Evolutionary conservation across 2,329 filamentous ascomycete genomes (phyloP).

Genomic region (Verticillium dahliae): DNA sequence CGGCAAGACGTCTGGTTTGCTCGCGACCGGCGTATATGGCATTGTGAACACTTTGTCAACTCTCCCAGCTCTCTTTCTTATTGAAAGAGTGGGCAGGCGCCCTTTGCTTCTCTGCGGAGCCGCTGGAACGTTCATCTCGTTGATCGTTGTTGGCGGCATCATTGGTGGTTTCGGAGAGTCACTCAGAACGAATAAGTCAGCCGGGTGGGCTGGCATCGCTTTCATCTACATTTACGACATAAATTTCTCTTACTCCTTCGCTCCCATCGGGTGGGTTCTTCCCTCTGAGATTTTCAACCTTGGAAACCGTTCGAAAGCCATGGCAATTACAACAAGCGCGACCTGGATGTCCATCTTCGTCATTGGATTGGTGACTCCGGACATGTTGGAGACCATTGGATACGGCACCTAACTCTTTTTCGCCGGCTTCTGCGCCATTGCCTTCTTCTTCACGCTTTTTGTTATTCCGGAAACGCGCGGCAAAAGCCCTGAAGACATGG

Average conservation of each 20-base stretch:
- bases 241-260: slow-evolving; percentile 24
- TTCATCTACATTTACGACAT: slow-evolving; percentile 51
- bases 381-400: slow-evolving; percentile 44
- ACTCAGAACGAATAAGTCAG: slow-evolving; percentile 37
- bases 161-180: slow-evolving; percentile 39
- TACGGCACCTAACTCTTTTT: slow-evolving; percentile 57
- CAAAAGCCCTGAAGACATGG: slow-evolving; percentile 50
- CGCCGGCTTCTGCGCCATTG: slow-evolving; percentile 42
- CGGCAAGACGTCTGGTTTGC: slow-evolving; percentile 34
- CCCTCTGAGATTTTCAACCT: slow-evolving; percentile 54
- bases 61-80: slow-evolving; percentile 27
- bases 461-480: slow-evolving; percentile 54
- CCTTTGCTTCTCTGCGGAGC: slow-evolving; percentile 35
- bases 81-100: slow-evolving; percentile 39
- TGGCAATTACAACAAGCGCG: slow-evolving; percentile 48
- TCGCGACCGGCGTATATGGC: slow-evolving; percentile 52
- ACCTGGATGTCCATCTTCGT: slow-evolving; percentile 49
- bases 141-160: slow-evolving; percentile 49
- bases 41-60: slow-evolving; percentile 45
- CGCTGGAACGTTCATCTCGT: slow-evolving; percentile 26
- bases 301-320: slow-evolving; percentile 51
- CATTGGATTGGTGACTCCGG: slow-evolving; percentile 37
- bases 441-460: slow-evolving; percentile 42
- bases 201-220: slow-evolving; percentile 52
- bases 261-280: slow-evolving; percentile 48